A percentile compares a stretch with the other conserved stretches of the same genome.
These are phyloP conservation scores for Globisporangium parvum DNA, from an alignment of 352 stramenopile genomes.

Conservation along the genomic window DNA sequence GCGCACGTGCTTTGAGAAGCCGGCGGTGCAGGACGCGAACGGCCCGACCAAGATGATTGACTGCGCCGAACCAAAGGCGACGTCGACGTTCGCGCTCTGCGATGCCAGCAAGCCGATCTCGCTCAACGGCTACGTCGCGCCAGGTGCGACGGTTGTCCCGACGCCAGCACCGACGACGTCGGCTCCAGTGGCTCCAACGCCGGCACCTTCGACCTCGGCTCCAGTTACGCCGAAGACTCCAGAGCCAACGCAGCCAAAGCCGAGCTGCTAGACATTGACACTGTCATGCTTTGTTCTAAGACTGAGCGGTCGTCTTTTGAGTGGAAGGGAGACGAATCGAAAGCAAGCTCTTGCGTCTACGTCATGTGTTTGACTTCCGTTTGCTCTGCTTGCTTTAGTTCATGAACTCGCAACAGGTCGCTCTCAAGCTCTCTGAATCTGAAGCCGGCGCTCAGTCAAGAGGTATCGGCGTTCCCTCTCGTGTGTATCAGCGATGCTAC, in stretches of 20 bases:
- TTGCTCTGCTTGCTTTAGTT: no score
- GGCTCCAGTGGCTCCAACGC: constrained; percentile 3
- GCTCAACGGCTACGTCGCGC: constrained; percentile 36
- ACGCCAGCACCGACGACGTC: constrained; percentile 8
- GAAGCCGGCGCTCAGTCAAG: no score
- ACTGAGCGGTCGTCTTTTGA: no score
- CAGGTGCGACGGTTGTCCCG: constrained; percentile 3
- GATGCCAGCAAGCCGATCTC: constrained; percentile 33
- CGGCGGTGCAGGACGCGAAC: constrained; percentile 21
- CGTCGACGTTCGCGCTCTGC: constrained; percentile 46
- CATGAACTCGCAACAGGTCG: no score
- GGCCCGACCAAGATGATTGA: constrained; percentile 43
- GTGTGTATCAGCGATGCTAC: no score
- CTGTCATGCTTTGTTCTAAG: no score
- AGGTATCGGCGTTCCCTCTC: no score
- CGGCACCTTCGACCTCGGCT: neutral
- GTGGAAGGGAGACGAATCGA: no score
- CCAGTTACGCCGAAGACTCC: neutral
- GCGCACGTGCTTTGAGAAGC: constrained; percentile 25
- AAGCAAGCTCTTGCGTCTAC: no score
- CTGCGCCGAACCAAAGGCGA: constrained; percentile 33
- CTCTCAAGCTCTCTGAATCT: no score
- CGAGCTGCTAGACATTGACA: constrained; percentile 1
- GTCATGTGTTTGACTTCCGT: no score
- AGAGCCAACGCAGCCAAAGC: constrained; percentile 2